Conservation (phyloP, 2,329 filamentous ascomycete species). For the Neopestalotiopsis rosae region DNA sequence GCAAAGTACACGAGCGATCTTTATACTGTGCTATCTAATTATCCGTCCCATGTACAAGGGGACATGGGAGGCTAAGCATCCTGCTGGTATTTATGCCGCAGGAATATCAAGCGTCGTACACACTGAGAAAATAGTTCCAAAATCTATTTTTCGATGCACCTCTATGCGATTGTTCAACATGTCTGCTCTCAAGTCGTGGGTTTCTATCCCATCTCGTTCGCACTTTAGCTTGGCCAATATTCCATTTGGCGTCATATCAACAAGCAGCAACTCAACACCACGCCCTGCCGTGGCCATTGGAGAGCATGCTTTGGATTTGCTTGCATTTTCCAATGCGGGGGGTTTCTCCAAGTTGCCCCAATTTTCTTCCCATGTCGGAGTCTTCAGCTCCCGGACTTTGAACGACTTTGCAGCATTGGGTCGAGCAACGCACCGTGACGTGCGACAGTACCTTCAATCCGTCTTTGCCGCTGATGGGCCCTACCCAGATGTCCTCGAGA, state of each 20-base stretch:
- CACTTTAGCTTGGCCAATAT: constrained; percentile 79
- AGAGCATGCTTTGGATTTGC: constrained; percentile 72
- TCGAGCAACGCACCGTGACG: constrained; percentile 68
- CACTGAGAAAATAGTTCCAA: not conserved
- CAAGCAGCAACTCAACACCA: constrained; percentile 56
- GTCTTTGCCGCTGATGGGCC: constrained; percentile 66
- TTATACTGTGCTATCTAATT: not conserved
- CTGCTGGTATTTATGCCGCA: not conserved
- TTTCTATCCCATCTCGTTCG: not conserved
- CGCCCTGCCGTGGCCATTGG: constrained; percentile 77
- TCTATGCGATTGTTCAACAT: not conserved
- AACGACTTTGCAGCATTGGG: constrained; percentile 79
- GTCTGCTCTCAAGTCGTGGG: not conserved
- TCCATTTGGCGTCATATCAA: constrained; percentile 82
- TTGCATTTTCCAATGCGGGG: constrained; percentile 37
- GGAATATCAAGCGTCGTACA: not conserved
- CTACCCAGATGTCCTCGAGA: constrained; percentile 64
- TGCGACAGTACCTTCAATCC: constrained; percentile 71
- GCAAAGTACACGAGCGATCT: not conserved
- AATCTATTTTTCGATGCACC: not conserved
- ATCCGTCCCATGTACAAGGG: not conserved
- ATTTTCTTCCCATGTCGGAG: constrained; percentile 60
- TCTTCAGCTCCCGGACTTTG: constrained; percentile 69
- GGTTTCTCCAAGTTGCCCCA: constrained; percentile 28
- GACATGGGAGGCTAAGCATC: not conserved